Conservation (phyloP, 2,329 filamentous ascomycete species). For the Thermothelomyces thermophilus region DNA sequence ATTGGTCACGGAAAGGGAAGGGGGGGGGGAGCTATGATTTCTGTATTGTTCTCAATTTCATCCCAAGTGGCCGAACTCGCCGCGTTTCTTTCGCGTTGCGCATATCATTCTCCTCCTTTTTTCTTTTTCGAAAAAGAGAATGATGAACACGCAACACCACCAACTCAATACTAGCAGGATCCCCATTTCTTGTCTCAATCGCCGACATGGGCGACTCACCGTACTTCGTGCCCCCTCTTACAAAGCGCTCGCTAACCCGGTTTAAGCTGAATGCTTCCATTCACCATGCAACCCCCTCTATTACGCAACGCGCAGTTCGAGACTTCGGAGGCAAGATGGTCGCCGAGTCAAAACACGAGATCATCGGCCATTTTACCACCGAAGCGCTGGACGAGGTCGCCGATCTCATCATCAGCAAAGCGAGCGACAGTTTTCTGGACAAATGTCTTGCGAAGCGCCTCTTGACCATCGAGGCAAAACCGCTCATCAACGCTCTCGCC, state of each 20-base stretch:
- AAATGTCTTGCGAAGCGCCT: slow-evolving; percentile 45
- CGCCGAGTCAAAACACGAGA: slow-evolving; percentile 33
- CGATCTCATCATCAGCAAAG: slow-evolving; percentile 39
- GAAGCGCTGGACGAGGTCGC: slow-evolving; percentile 41
- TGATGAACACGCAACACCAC: neutral
- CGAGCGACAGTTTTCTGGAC: slow-evolving; percentile 46
- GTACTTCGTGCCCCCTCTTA: neutral
- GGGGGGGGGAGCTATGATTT: too few species aligned
- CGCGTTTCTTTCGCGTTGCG: too few species aligned
- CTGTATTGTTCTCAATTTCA: too few species aligned
- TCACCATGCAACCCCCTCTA: slow-evolving; percentile 35
- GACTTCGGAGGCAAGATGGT: slow-evolving; percentile 43
- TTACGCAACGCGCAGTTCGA: slow-evolving; percentile 35
- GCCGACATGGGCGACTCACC: neutral
- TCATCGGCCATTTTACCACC: slow-evolving; percentile 36
- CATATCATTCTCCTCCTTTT: too few species aligned
- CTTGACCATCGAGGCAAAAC: slow-evolving; percentile 46
- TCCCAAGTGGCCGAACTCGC: too few species aligned
- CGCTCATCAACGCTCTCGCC: slow-evolving; percentile 51
- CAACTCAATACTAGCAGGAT: too few species aligned
- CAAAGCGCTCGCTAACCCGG: slow-evolving; percentile 23
- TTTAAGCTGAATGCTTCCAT: slow-evolving; percentile 45
- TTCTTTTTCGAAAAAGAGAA: too few species aligned
- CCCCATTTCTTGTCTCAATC: neutral
- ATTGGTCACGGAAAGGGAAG: too few species aligned